Evolutionary conservation across 73 alveolate genomes (phyloP).

Genomic region (Uronychia binucleata): DNA sequence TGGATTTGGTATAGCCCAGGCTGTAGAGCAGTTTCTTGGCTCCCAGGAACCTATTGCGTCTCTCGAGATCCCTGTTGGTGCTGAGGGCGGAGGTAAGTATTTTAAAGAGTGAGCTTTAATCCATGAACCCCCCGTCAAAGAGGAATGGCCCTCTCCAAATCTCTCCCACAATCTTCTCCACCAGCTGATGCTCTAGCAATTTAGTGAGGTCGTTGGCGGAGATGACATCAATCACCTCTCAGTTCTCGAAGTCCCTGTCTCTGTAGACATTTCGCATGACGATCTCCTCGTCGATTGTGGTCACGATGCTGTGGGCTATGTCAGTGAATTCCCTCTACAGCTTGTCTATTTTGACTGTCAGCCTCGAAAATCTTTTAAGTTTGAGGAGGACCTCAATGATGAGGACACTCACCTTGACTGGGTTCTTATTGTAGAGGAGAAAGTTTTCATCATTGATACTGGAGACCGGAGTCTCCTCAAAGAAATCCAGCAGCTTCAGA

Average conservation of each 20-base stretch:
- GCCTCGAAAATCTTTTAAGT: not conserved
- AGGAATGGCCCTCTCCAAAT: constrained; percentile 9
- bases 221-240: constrained; percentile 11
- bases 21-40: not conserved
- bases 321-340: not conserved
- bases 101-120: not conserved
- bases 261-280: not conserved
- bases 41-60: not conserved
- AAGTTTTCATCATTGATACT: not conserved
- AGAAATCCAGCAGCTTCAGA: not conserved
- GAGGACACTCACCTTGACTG: constrained; percentile 7
- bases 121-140: not conserved
- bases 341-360: not conserved
- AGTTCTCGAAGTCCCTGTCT: constrained; percentile 3
- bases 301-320: not conserved
- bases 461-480: not conserved
- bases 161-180: constrained; percentile 5
- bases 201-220: not conserved
- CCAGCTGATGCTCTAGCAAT: not conserved
- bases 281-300: not conserved
- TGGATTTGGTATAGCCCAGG: not conserved
- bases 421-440: constrained; percentile 19
- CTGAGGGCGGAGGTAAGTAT: not conserved
- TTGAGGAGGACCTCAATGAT: not conserved
- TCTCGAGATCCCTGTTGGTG: constrained; percentile 6